phyloP scores from a whole-genome alignment of 192 early-diverging fungal genomes.

The Geosiphon pyriformis region DNA sequence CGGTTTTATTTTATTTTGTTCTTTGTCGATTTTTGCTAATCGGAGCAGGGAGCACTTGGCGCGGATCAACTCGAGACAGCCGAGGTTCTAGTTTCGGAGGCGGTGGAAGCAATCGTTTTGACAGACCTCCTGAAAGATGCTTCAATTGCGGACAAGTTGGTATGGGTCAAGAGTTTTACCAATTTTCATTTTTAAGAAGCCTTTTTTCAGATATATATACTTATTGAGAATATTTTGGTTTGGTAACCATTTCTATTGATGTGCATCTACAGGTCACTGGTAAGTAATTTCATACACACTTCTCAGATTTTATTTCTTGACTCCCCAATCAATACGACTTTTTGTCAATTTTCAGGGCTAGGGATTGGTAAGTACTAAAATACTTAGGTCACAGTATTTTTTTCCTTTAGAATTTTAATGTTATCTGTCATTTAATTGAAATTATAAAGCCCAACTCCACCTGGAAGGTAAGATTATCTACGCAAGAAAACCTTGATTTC shows the following conservation, averaged over 20 bases:
- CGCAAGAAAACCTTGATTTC: too few relatives aligned
- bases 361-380: constrained; percentile 7
- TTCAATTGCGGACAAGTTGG: constrained; percentile 17
- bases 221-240: too few relatives aligned
- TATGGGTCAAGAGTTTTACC: neutral
- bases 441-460: neutral
- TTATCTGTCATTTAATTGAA: too few relatives aligned
- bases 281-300: neutral
- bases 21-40: neutral
- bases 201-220: too few relatives aligned
- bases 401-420: too few relatives aligned
- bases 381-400: too few relatives aligned
- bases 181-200: too few relatives aligned
- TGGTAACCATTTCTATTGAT: too few relatives aligned
- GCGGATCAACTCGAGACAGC: neutral
- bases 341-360: constrained; percentile 6
- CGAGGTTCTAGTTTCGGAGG: neutral
- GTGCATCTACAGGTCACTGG: constrained; percentile 6
- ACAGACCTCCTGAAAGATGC: constrained; percentile 10
- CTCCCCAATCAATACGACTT: neutral
- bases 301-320: neutral
- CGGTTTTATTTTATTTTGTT: neutral
- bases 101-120: neutral
- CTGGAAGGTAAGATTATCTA: constrained; percentile 14
- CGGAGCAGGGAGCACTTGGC: constrained; percentile 13